Evolutionary conservation across 139 green algal species (phyloP).

Genomic region (Chlorella sp.): DNA sequence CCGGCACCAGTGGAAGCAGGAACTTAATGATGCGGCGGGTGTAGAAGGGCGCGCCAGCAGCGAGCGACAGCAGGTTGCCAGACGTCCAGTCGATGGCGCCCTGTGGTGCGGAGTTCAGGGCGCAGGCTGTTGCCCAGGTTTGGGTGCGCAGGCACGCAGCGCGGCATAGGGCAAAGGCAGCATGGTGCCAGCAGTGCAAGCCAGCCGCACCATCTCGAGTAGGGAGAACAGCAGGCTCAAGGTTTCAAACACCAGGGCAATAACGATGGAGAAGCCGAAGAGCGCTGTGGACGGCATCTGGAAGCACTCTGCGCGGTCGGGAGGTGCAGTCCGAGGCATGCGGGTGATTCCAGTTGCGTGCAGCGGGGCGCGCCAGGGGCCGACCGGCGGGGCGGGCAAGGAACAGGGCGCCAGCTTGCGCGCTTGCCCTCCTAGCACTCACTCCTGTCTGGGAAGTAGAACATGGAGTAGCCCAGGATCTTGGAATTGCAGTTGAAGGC

Average conservation of each 20-base stretch:
- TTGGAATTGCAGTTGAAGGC: neutral
- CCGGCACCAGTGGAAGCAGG: constrained; percentile 10
- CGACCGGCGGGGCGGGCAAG: too few species aligned
- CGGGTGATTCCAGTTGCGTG: too few species aligned
- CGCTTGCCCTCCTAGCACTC: too few species aligned
- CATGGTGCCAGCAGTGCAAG: neutral
- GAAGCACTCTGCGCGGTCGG: constrained; percentile 3
- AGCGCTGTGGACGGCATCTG: neutral
- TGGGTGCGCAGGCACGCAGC: too few species aligned
- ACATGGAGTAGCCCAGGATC: neutral
- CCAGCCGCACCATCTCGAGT: neutral
- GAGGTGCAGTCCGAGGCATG: too few species aligned
- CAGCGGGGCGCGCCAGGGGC: too few species aligned
- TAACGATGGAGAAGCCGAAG: neutral
- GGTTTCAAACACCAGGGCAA: neutral
- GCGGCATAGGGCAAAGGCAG: neutral
- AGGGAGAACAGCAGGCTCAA: constrained; percentile 1
- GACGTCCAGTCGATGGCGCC: neutral
- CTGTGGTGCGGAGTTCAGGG: too few species aligned
- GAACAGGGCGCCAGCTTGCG: too few species aligned
- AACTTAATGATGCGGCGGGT: constrained; percentile 4
- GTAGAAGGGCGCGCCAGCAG: neutral
- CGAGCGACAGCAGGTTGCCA: constrained; percentile 8
- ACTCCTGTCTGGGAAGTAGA: constrained; percentile 11
- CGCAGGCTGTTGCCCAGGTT: too few species aligned